Evolutionary conservation across 306 rosid species (phyloP).

Genomic region (Quillaja saponaria): DNA sequence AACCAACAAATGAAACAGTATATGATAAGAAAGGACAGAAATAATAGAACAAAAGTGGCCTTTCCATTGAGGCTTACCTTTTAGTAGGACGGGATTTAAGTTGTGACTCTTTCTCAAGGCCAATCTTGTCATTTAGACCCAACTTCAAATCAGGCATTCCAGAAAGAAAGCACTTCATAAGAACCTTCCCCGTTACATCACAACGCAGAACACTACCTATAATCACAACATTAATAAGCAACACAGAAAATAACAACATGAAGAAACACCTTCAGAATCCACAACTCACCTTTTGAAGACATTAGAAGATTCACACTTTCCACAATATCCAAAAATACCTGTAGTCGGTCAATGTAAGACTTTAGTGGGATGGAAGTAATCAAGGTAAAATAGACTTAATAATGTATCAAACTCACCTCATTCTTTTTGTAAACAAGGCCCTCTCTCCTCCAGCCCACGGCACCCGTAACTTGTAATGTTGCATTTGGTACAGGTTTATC

Average conservation of each 20-base stretch:
- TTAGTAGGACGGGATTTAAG: slow-evolving; percentile 81
- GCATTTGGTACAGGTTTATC: slow-evolving; percentile 91
- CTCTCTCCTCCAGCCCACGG: slow-evolving; percentile 97
- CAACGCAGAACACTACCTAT: slow-evolving; percentile 86
- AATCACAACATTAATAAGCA: slow-evolving; percentile 35
- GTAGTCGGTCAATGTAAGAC: slow-evolving; percentile 28
- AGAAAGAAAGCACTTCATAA: slow-evolving; percentile 94
- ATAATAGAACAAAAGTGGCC: not conserved
- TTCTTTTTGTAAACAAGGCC: slow-evolving; percentile 90
- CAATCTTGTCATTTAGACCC: slow-evolving; percentile 94
- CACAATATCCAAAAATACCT: slow-evolving; percentile 93
- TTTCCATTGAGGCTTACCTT: slow-evolving; percentile 54
- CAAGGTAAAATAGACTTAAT: slow-evolving; percentile 12
- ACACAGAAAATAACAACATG: slow-evolving; percentile 22
- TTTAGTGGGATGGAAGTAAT: slow-evolving; percentile 5
- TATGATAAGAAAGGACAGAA: not conserved
- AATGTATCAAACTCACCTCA: slow-evolving; percentile 48
- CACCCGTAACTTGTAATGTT: slow-evolving; percentile 93
- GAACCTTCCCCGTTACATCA: slow-evolving; percentile 88
- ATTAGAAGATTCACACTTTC: slow-evolving; percentile 94
- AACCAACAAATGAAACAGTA: not conserved
- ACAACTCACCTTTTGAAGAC: slow-evolving; percentile 83
- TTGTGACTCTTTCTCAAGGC: slow-evolving; percentile 96
- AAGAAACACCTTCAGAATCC: slow-evolving; percentile 14
- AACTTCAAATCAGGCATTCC: slow-evolving; percentile 98